Base-by-base conservation (phyloP, 202 grass and related monocot species). In the Zizania palustris region DNA sequence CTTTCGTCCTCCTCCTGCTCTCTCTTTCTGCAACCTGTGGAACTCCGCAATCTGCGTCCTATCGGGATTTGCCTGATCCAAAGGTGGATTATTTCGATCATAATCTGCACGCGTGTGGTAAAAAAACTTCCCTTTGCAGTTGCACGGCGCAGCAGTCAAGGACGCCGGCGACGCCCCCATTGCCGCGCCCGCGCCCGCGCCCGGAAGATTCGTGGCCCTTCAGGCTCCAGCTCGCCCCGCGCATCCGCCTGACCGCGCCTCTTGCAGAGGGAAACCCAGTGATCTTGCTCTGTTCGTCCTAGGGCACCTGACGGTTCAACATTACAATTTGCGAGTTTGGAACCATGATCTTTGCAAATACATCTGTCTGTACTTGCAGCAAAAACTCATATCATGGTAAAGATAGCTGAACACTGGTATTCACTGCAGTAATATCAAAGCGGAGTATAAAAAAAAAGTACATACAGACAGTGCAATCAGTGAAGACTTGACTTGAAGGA, bases 31-130 rank as follows among this genome's bases (percentile, higher is more conserved):
- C 61, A 33, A 53, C 9, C 61, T 50, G 71, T 57, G 58, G n/a
- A 55, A n/a, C n/a, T 55, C 51, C 51, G 51, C 51, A 55, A 55
- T 55, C n/a, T 37, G 50, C 70, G 3, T 76, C 21, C 71, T 67
- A 72, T 81, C 43, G 72, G 71, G 73, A 85, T 89, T 85, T 82
- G 77, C 76, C 58, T 76, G 86, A 88, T 88, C 81, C 60, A 76
- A 88, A 88, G 72, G 78, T 49, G 68, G 28, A 82, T 78, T 89
- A 82, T 78, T 43, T 75, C 20, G 18, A 69, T 55, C 75, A 70
- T 86, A 78, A 89, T 81, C 68, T 70, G 82, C 83, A 82, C 73
- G 73, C 69, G 73, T 39, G 82, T 62, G 65, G 77, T 67, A 74
- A 85, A 82, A 83, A 75, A 62, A 66, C 69, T 45, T 62, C 59